Base-by-base conservation (phyloP, 139 green algal genomes). In the Closterium sp. region DNA sequence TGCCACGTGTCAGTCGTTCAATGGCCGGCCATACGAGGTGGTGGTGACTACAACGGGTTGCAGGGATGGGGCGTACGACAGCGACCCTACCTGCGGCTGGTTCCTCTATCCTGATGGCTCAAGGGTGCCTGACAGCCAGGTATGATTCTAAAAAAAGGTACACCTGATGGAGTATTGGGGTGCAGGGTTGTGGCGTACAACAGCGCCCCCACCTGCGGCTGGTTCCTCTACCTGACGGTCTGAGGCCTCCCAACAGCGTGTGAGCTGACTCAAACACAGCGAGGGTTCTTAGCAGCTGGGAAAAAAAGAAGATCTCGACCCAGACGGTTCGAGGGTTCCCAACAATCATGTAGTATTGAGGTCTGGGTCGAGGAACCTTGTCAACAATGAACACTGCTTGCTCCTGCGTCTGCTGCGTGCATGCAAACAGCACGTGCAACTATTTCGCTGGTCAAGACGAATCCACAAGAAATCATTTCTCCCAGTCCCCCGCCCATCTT, bases 1-100 rank as follows among this genome's bases (percentile, higher is more conserved):
- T 69, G 55, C 55, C 55, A 76, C 55, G 55, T 91, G 88, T 19
- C 90, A 92, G 90, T 87, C 91, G 9, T 93, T 94, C 91, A 94
- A 94, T 23, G 88, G 81, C 31, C 36, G 38, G 3, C 91, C 90
- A 0, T 90, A 90, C 1, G 91, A 94, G 83, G 89, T 86, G 89
- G 38, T 33, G 30, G 35, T 94, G 31, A 55, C 21, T 35, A 92
- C 35, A 23, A 64, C 6, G 25, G 32, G 30, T 6, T 94, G 91
- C 34, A 19, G 33, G 25, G 88, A 88, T 12, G 84, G 84, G 2
- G 76, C 28, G 0, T 86, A 81, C 25, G 90, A 33, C 30, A 31
- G 23, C 33, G 21, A 86, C 23, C 90, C 91, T 32, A 94, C 91
- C 0, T 94, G 91, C 0, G 91, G 91, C 32, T 94, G 91, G 91